A percentile compares a stretch with the other conserved stretches of the same genome.
These are phyloP conservation scores for Hymenoscyphus fructigenus DNA, from an alignment of 2,329 filamentous ascomycete species.

Conservation along the genomic window DNA sequence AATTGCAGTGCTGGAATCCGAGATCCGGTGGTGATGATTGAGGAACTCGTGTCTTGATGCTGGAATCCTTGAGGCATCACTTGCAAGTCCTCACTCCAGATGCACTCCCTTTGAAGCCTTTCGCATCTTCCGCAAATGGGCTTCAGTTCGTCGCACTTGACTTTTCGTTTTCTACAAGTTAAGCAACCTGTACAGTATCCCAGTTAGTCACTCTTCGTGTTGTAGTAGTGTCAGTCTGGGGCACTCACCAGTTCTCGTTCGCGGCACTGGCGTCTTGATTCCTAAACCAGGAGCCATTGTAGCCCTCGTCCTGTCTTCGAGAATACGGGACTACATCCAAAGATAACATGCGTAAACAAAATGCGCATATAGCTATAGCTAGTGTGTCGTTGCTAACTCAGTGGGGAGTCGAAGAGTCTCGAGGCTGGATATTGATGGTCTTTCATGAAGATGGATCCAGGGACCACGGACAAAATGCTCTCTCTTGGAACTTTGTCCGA, in stretches of 20 bases:
- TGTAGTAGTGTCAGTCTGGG: neutral
- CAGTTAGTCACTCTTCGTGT: neutral
- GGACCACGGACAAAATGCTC: neutral
- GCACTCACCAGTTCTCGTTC: conserved; percentile 33
- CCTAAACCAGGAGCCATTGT: conserved; percentile 30
- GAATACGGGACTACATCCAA: neutral
- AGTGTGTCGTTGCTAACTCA: neutral
- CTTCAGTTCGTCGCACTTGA: conserved; percentile 70
- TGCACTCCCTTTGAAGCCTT: conserved; percentile 32
- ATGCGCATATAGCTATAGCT: neutral
- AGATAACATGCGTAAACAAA: neutral
- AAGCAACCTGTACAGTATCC: conserved; percentile 54
- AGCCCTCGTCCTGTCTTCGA: neutral
- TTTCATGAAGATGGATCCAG: neutral
- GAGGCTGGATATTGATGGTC: neutral
- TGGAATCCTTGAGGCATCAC: conserved; percentile 21
- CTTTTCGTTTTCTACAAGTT: conserved; percentile 67
- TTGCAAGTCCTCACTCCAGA: conserved; percentile 32
- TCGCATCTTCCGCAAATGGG: conserved; percentile 53
- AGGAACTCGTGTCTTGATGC: conserved; percentile 1
- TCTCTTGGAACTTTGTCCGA: neutral
- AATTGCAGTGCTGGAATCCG: conserved; percentile 14
- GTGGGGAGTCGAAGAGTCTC: neutral
- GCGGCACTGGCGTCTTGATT: conserved; percentile 28
- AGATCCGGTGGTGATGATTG: conserved; percentile 10